Base-by-base conservation (phyloP, 352 stramenopile species). In the Nothophytophthora sp. region DNA sequence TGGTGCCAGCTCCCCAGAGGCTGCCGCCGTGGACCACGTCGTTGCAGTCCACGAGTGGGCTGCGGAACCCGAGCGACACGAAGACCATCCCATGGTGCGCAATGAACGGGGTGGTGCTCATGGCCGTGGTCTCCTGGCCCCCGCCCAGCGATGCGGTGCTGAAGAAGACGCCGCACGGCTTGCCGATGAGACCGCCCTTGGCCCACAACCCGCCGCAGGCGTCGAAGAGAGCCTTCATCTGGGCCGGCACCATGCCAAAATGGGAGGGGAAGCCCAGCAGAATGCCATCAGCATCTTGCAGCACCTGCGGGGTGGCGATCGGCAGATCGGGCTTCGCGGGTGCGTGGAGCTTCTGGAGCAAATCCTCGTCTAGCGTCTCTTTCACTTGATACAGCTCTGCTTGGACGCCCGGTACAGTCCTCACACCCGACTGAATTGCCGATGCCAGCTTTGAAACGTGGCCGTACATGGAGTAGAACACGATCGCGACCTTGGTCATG, bases 41-140 rank as follows among this genome's bases (percentile, higher is more conserved):
- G 28, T 81, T 70, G 50, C 71, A 71, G 7, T 62, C 70, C 20
- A 82, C 46, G 16, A 78, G 46, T 0, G 62, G 72, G 2, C 57
- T 59, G 28, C 70, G 69, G 50, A 77, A 82, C 24, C 85, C 88
- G 13, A 92, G 43, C 27, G 88, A 85, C 28, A 97, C 79, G 55
- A 95, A 96, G 24, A 80, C 74, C 79, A 96, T 94, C 32, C 88
- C 88, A 22, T 95, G 81, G 67, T 96, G 85, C 13, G 73, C 60
- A 25, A 95, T 70, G 64, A 93, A 92, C 20, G 84, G 81, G 23
- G 92, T 66, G 20, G 60, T 84, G 15, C 76, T 88, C 46, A 96
- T 70, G 7, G 73, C 75, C 2, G 81, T 89, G 5, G 82, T 96
- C 62, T 97, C 87, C 73, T 96, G 88, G 15, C 88, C 87, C 19